Evolutionary conservation across 2,329 filamentous ascomycete genomes (phyloP), one percentile per base, ranked within the genome.

Genomic region (Trichoderma endophyticum): DNA sequence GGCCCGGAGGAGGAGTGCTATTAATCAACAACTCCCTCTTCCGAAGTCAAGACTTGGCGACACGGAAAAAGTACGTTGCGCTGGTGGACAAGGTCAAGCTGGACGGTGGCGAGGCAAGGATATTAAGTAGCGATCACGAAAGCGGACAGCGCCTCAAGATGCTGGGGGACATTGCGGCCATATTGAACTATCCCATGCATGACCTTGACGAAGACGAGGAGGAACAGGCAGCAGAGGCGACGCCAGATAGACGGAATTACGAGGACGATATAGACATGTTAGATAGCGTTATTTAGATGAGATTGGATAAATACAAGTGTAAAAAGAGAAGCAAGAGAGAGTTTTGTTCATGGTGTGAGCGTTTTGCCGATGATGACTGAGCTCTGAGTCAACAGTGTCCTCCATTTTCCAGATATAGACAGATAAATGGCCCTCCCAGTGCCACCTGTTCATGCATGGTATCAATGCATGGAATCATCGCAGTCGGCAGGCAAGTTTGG

Each of bases 41-140:
- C 81, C 87, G 96, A 63, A 94, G 92, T 75, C 89, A 95, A 77
- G 91, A 97, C 71, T 87, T 98, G 6, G 87, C 85, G 1, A 91
- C 90, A 72, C 86, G 96, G 75, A 93, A 91, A 79, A 88, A 90
- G 74, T 98, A 95, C 86, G 95, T 98, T 1, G 84, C 84, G 9
- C 85, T 98, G 60, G 95, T 98, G 4, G 95, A 98, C 80, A 91
- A 91, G 74, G 95, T 98, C n/a, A 90, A 91, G 75, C 90, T 90
- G 3, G 91, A 94, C 74, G 96, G 95, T 6, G 96, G 95, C 1
- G 94, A 98, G 75, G 93, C 94, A 1, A 86, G 93, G 69, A 89
- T 98, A n/a, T 83, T 98, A 32, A 98, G 95, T 81, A 95, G 93
- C 77, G 92, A 97, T 78, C 95, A 98, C 81, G 95, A 98, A 84